phyloP scores from a whole-genome alignment of 73 alveolate species.

The Tetrahymena malaccensis region DNA sequence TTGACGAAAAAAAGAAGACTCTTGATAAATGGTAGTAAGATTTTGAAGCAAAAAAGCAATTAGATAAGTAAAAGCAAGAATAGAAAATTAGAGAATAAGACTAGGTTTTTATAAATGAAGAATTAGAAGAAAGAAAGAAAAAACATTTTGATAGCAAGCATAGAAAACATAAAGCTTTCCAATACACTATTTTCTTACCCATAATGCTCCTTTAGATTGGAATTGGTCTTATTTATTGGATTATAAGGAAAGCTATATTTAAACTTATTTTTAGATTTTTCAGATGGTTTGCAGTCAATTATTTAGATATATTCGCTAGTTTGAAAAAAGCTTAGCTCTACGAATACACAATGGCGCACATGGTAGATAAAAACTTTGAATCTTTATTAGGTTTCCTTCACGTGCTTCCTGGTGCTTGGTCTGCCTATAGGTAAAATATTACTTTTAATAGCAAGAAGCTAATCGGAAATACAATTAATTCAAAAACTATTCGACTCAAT shows the following conservation, averaged over 20 bases:
- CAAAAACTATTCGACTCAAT: no score
- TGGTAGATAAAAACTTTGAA: conserved; percentile 44
- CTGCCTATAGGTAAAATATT: conserved; percentile 32
- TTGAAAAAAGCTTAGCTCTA: conserved; percentile 1
- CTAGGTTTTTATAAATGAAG: neutral
- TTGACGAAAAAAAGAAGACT: neutral
- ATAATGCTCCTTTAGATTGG: neutral
- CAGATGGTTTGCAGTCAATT: conserved; percentile 4
- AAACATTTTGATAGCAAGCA: neutral
- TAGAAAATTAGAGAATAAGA: neutral
- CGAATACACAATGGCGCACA: conserved; percentile 47
- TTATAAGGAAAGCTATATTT: neutral
- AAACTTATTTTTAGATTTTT: neutral
- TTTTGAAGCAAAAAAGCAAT: neutral
- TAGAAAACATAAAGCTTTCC: neutral
- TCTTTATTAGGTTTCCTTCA: conserved; percentile 45
- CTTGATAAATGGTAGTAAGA: neutral
- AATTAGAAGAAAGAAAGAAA: neutral
- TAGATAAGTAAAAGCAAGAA: neutral
- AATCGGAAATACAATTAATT: no score
- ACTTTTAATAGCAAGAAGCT: no score
- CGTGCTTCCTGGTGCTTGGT: conserved; percentile 54
- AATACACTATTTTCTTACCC: neutral
- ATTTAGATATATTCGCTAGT: neutral
- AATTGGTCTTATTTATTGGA: neutral